phyloP scores from a whole-genome alignment of 2,329 filamentous ascomycete species.

The Sporothrix brunneoviolacea region DNA sequence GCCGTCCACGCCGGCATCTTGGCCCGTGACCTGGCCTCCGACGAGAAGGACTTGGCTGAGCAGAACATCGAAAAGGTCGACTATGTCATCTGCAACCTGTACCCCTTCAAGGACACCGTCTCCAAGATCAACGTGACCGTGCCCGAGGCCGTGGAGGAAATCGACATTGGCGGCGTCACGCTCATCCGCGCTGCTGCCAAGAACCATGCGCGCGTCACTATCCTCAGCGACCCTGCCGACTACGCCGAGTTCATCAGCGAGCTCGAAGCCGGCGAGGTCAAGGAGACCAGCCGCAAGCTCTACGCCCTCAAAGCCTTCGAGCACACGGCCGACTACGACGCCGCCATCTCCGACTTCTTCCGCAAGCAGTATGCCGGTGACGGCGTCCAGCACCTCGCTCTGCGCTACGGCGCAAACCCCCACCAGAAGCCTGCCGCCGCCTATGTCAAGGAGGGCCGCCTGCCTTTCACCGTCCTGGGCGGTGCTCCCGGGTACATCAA shows the following conservation, averaged over 20 bases:
- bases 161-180: slow-evolving; percentile 96
- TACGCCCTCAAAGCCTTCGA: slow-evolving; percentile 98
- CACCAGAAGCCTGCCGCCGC: slow-evolving; percentile 96
- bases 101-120: slow-evolving; percentile 98
- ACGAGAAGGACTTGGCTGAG: slow-evolving; percentile 93
- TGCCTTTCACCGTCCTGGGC: slow-evolving; percentile 92
- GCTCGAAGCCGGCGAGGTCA: slow-evolving; percentile 79
- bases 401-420: slow-evolving; percentile 94
- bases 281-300: slow-evolving; percentile 73
- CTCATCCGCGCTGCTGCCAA: slow-evolving; percentile 94
- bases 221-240: slow-evolving; percentile 88
- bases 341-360: slow-evolving; percentile 94
- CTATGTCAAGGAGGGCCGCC: slow-evolving; percentile 61
- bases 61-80: slow-evolving; percentile 94
- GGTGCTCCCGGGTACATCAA: slow-evolving; percentile 96
- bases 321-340: slow-evolving; percentile 95
- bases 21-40: slow-evolving; percentile 85
- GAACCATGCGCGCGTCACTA: slow-evolving; percentile 93
- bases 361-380: slow-evolving; percentile 89
- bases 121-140: slow-evolving; percentile 96
- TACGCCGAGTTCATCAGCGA: slow-evolving; percentile 92
- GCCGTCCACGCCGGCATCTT: slow-evolving; percentile 88
- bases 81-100: slow-evolving; percentile 96
- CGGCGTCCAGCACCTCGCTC: slow-evolving; percentile 72
- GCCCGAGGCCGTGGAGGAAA: slow-evolving; percentile 94